Percentiles rank a stretch among this genome's conserved stretches.
Evolutionary conservation across 352 stramenopile species (phyloP).

Genomic region (Pythium utonaiense): DNA sequence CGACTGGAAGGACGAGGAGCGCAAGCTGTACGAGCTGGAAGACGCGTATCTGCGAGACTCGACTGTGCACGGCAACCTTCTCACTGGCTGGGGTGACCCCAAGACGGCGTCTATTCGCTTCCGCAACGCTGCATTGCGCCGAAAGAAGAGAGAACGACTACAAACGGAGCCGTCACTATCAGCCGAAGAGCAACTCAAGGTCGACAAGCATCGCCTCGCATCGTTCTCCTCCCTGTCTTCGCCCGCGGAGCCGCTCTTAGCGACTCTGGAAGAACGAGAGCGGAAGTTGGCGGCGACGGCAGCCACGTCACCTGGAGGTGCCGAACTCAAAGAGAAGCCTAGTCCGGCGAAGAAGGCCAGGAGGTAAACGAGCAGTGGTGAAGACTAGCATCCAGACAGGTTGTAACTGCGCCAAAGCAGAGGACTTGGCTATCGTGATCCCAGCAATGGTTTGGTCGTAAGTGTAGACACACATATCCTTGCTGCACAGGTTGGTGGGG

Average conservation of each 20-base stretch:
- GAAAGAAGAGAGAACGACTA: slow-evolving; percentile 60
- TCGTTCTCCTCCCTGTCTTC: slow-evolving; percentile 70
- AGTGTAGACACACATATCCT: too few relatives aligned
- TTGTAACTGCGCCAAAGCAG: too few relatives aligned
- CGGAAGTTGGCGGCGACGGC: too few relatives aligned
- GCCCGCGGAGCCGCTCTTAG: slow-evolving; percentile 43
- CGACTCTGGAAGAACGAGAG: slow-evolving; percentile 5
- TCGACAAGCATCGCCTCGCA: slow-evolving; percentile 61
- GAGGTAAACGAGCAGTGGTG: too few relatives aligned
- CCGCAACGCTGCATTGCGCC: slow-evolving; percentile 53
- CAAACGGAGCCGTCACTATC: slow-evolving; percentile 27
- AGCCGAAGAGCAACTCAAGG: slow-evolving; percentile 50
- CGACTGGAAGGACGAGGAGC: slow-evolving; percentile 59
- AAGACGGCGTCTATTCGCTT: slow-evolving; percentile 60
- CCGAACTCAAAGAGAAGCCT: not conserved
- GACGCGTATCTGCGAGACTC: slow-evolving; percentile 68
- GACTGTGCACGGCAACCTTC: slow-evolving; percentile 65
- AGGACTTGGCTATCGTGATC: too few relatives aligned
- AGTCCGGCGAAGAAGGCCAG: not conserved
- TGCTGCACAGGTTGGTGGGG: too few relatives aligned
- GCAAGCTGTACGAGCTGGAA: slow-evolving; percentile 75
- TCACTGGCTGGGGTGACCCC: slow-evolving; percentile 66
- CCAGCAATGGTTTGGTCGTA: too few relatives aligned
- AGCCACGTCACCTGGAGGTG: too few relatives aligned
- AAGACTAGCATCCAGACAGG: too few relatives aligned